Base-by-base conservation (phyloP, 768 basidiomycete species). In the Amanita exitialis region DNA sequence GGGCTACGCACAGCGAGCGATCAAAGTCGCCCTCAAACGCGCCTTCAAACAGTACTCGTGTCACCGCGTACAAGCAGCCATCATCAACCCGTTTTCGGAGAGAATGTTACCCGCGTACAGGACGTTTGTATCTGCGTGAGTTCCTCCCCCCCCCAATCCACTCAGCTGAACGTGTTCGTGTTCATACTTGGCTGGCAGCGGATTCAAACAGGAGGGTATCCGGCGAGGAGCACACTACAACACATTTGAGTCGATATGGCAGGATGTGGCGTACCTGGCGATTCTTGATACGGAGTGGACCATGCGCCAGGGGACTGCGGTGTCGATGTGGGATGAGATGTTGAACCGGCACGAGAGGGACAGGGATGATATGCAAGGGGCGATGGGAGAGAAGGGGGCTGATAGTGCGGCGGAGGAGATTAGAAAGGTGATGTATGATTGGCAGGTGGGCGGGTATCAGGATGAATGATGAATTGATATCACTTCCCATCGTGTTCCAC, bases 151-250 rank as follows among this genome's bases (percentile, higher is more conserved):
- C 42, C 35, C 16, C 3, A 8, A 27, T n/a, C n/a, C n/a, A n/a
- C n/a, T n/a, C n/a, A 5, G 23, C 15, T 18, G 28, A 28, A 6
- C 23, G 4, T 23, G 15, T 20, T 32, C 13, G 36, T 18, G 16
- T 30, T 20, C 6, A 2, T 41, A 8, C 45, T 49, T 39, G 5
- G 32, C 32, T 41, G 10, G n/a, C 36, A 79, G 77, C 49, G 77
- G 78, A 7, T 85, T 88, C 58, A 62, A 62, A 6, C 76, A 80
- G 53, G 85, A 88, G 63, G 85, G 85, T 42, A 77, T 71, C 7
- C 74, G 75, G 38, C 75, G 83, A 28, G 71, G 77, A 39, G 71
- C 77, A 0, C 75, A 79, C 49, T 75, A 62, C 58, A 73, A 73
- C 53, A 66, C 70, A 4, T 54, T 73, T 50, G 68, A 67, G 1